phyloP scores from a whole-genome alignment of 73 alveolate species.

The Tetrahymena borealis region DNA sequence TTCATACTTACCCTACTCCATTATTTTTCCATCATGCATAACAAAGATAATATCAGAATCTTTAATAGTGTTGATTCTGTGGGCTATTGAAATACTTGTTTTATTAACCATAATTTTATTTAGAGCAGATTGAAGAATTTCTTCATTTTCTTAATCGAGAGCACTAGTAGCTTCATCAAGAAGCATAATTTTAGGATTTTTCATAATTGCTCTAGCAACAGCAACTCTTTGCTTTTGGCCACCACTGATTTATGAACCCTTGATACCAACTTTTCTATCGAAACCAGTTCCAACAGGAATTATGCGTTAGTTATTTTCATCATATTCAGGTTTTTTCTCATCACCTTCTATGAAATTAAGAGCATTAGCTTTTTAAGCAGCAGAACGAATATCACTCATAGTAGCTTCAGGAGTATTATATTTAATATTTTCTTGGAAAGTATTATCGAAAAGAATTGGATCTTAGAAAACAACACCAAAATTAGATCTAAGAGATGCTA shows the following conservation, averaged over 20 bases:
- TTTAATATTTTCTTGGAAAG: slow-evolving; percentile 66
- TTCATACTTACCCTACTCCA: slow-evolving; percentile 53
- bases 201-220: slow-evolving; percentile 32
- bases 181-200: slow-evolving; percentile 29
- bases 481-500: slow-evolving; percentile 51
- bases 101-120: slow-evolving; percentile 16
- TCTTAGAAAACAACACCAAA: slow-evolving; percentile 90
- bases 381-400: slow-evolving; percentile 60
- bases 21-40: slow-evolving; percentile 47
- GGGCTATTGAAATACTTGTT: slow-evolving; percentile 63
- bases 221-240: slow-evolving; percentile 47
- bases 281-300: slow-evolving; percentile 9
- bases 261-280: slow-evolving; percentile 37
- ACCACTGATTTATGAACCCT: slow-evolving; percentile 41
- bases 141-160: slow-evolving; percentile 17
- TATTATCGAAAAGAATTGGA: slow-evolving; percentile 75
- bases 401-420: slow-evolving; percentile 64
- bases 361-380: slow-evolving; percentile 70
- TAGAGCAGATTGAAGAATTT: slow-evolving; percentile 5
- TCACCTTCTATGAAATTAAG: slow-evolving; percentile 24
- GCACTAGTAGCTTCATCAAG: slow-evolving; percentile 54
- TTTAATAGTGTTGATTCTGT: slow-evolving; percentile 55
- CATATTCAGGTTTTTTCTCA: neutral
- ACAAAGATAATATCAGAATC: slow-evolving; percentile 62
- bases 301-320: neutral